Conservation (phyloP, 768 basidiomycete species). For the Ramaria sp. region DNA sequence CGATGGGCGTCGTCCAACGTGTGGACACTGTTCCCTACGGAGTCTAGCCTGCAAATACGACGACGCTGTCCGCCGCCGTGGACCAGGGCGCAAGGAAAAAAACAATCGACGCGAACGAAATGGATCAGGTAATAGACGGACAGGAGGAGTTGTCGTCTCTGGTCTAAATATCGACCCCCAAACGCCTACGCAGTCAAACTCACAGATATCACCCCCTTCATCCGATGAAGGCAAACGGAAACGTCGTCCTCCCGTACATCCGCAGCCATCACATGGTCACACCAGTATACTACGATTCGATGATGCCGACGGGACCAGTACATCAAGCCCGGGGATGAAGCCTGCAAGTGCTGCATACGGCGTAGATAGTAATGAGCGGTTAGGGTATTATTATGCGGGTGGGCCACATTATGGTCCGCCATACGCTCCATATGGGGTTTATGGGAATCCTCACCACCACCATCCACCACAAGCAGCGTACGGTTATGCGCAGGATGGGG, state of each 20-base stretch:
- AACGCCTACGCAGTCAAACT: background rate
- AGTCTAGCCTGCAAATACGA: slow-evolving; percentile 43
- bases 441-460: background rate
- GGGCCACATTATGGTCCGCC: background rate
- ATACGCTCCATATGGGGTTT: background rate
- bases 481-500: background rate
- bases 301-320: background rate
- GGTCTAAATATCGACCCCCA: background rate
- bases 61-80: slow-evolving; percentile 42
- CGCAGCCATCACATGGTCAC: background rate
- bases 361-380: slow-evolving; percentile 6
- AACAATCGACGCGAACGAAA: slow-evolving; percentile 23
- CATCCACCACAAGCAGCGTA: background rate
- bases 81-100: slow-evolving; percentile 66
- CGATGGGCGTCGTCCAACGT: slow-evolving; percentile 53
- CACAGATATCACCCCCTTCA: background rate
- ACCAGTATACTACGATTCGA: slow-evolving; percentile 8
- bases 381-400: background rate
- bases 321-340: background rate
- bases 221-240: background rate
- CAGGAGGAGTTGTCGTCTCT: background rate
- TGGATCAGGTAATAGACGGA: background rate
- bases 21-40: slow-evolving; percentile 50
- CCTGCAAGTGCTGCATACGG: slow-evolving; percentile 2
- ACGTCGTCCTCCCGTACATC: background rate